Evolutionary conservation across 352 stramenopile species (phyloP).

Genomic region (Pelagophyceae sp.): DNA sequence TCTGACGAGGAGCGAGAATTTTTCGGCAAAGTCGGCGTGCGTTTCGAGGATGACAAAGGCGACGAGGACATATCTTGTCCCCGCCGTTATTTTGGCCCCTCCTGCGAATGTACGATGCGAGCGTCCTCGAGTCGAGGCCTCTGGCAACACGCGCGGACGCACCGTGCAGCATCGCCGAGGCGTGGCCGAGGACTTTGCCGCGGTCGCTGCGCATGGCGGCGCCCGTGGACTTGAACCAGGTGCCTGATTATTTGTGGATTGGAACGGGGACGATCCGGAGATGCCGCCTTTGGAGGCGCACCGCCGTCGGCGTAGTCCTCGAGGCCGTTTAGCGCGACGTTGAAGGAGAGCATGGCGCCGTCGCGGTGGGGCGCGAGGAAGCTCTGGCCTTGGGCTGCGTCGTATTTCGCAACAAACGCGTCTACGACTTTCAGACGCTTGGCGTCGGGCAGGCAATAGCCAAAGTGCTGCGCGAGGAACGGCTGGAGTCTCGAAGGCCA

Average conservation of each 20-base stretch:
- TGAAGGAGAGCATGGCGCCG: constrained; percentile 39
- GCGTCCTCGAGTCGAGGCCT: no score
- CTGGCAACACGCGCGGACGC: no score
- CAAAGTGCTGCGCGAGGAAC: constrained; percentile 35
- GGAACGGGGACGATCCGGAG: no score
- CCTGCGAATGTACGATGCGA: no score
- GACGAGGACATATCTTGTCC: constrained; percentile 42
- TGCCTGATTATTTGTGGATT: constrained; percentile 26
- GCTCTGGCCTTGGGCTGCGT: constrained; percentile 33
- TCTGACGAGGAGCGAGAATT: background rate
- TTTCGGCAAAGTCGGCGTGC: constrained; percentile 33
- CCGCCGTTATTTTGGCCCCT: constrained; percentile 36
- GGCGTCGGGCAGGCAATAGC: constrained; percentile 28
- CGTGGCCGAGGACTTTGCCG: constrained; percentile 38
- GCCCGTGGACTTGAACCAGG: background rate
- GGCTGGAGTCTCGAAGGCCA: constrained; percentile 38
- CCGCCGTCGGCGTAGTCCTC: constrained; percentile 40
- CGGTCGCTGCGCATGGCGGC: constrained; percentile 19
- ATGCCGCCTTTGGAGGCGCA: constrained; percentile 36
- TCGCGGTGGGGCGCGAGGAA: constrained; percentile 39
- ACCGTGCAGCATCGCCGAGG: constrained; percentile 36
- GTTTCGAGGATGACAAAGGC: constrained; percentile 42
- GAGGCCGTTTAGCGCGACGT: constrained; percentile 39
- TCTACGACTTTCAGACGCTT: constrained; percentile 36
- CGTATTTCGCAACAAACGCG: constrained; percentile 45